These are phyloP conservation scores for Beauveria asiatica DNA, from an alignment of 2,329 filamentous ascomycete genomes.

Conservation along the genomic window DNA sequence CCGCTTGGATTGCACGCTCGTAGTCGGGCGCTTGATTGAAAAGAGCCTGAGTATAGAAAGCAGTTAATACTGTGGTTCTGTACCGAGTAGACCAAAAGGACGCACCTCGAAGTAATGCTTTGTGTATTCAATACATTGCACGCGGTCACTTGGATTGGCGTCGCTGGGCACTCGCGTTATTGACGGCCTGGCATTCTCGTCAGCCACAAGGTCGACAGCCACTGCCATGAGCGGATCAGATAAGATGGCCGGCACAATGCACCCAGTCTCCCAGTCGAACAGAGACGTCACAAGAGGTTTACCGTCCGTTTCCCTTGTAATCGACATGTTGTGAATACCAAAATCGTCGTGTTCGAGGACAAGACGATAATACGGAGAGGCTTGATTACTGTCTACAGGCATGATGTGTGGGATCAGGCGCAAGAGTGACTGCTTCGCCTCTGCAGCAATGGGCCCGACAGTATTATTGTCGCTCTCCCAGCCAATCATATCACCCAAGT, in stretches of 20 bases:
- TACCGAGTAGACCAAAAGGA: not conserved
- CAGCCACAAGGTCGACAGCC: constrained; percentile 12
- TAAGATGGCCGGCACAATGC: constrained; percentile 23
- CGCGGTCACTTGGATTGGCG: constrained; percentile 11
- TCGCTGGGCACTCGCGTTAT: constrained; percentile 15
- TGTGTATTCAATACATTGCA: constrained; percentile 17
- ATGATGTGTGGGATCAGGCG: constrained; percentile 18
- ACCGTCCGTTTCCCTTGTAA: constrained; percentile 14
- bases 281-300: constrained; percentile 20
- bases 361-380: constrained; percentile 22
- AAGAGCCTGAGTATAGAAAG: constrained; percentile 6
- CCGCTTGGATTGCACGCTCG: constrained; percentile 16
- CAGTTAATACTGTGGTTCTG: not conserved
- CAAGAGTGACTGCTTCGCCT: constrained; percentile 20
- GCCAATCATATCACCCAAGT: constrained; percentile 18
- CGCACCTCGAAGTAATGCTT: constrained; percentile 20
- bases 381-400: constrained; percentile 9
- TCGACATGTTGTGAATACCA: constrained; percentile 24
- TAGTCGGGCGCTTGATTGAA: constrained; percentile 15
- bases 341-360: constrained; percentile 27
- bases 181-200: constrained; percentile 16
- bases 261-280: constrained; percentile 24
- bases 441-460: constrained; percentile 10
- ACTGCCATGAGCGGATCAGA: constrained; percentile 17
- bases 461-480: constrained; percentile 16